phyloP scores from a whole-genome alignment of 225 moss, liverwort and hornwort genomes.

The Lunularia cruciata region DNA sequence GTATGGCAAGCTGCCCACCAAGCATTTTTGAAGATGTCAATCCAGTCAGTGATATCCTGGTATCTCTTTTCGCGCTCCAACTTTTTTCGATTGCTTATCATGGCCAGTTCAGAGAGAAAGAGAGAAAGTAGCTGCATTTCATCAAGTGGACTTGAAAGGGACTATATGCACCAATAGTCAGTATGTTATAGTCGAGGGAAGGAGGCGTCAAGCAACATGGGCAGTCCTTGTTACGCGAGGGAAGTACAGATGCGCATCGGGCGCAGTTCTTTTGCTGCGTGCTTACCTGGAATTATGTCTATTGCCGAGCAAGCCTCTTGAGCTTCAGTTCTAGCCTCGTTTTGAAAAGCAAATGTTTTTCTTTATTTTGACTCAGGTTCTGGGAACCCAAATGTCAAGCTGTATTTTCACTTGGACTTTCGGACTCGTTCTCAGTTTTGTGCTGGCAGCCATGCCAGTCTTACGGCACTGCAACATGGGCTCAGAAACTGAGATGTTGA shows the following conservation, averaged over 20 bases:
- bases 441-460: slow-evolving; percentile 51
- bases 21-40: slow-evolving; percentile 61
- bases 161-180: not conserved
- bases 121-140: slow-evolving; percentile 9
- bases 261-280: slow-evolving; percentile 10
- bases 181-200: not conserved
- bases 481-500: slow-evolving; percentile 51
- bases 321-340: slow-evolving; percentile 26
- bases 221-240: not conserved
- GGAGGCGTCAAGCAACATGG: not conserved
- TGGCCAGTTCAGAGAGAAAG: slow-evolving; percentile 10
- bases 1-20: slow-evolving; percentile 73
- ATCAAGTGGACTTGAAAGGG: slow-evolving; percentile 6
- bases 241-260: not conserved
- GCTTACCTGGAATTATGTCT: slow-evolving; percentile 12
- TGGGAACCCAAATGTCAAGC: slow-evolving; percentile 46
- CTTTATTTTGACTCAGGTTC: slow-evolving; percentile 53
- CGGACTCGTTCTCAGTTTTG: slow-evolving; percentile 48
- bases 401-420: slow-evolving; percentile 48
- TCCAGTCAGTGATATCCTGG: slow-evolving; percentile 58
- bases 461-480: slow-evolving; percentile 48
- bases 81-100: slow-evolving; percentile 20
- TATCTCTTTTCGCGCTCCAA: slow-evolving; percentile 40
- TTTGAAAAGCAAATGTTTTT: slow-evolving; percentile 44
- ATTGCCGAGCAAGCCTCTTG: slow-evolving; percentile 19